Conservation (phyloP, 2,329 filamentous ascomycete species). For the Xylariales sp. region DNA sequence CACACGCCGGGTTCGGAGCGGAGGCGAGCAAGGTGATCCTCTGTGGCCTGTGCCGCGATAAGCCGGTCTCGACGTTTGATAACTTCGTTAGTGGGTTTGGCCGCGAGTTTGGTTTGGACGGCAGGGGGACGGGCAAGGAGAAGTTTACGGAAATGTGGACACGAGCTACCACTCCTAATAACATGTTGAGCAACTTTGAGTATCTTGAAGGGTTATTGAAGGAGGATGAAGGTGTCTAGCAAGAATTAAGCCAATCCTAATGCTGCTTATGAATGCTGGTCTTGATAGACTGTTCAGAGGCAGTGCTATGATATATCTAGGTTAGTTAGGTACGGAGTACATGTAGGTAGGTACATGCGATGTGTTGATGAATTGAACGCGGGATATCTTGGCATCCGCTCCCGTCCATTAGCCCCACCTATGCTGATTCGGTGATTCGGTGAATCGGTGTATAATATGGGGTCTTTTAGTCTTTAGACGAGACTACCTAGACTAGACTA, state of each 20-base stretch:
- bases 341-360: background rate
- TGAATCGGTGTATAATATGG: background rate
- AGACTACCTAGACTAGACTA: background rate
- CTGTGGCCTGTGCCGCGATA: slow-evolving; percentile 40
- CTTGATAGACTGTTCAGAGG: too few relatives aligned
- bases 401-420: background rate
- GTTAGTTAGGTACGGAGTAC: background rate
- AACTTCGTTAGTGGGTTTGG: slow-evolving; percentile 40
- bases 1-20: slow-evolving; percentile 30
- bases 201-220: slow-evolving; percentile 31
- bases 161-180: background rate
- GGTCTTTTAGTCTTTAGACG: too few relatives aligned
- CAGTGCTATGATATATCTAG: too few relatives aligned
- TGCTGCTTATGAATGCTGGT: too few relatives aligned
- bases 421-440: background rate
- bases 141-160: slow-evolving; percentile 30
- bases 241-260: too few relatives aligned
- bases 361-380: background rate
- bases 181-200: slow-evolving; percentile 22
- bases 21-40: slow-evolving; percentile 32
- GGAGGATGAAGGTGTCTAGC: slow-evolving; percentile 10
- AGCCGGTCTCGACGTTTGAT: slow-evolving; percentile 41
- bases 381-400: background rate
- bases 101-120: slow-evolving; percentile 37
- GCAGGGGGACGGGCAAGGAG: slow-evolving; percentile 36